Base-by-base conservation (phyloP, 1,139 yeast species). In the Scheffersomyces quercinus region DNA sequence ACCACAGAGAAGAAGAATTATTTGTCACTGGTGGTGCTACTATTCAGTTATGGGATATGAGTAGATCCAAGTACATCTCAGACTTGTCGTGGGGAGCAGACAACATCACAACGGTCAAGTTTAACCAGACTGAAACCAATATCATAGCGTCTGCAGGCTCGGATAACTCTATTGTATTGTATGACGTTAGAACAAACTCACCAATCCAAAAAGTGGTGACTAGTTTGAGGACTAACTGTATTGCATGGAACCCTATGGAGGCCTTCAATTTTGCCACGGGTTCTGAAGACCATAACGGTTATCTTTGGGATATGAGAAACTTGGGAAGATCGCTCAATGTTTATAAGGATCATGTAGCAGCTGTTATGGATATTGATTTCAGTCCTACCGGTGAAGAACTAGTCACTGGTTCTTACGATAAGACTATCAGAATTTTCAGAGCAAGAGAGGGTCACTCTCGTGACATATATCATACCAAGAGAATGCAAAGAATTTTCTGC, bases 211-310 rank as follows among this genome's bases (percentile, higher is more conserved):
- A 90, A 64, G 81, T 93, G 48, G 88, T 86, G 37, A 88, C 96
- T 28, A 73, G 82, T 28, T 74, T 93, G 77, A 78, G 95, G 57
- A 88, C 95, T 20, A 95, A 95, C 64, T 78, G 95, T 37, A 75
- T 95, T 29, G 78, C 91, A 43, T 95, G 98, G 98, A 93, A 95
- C 65, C 99, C 99, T 4, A 88, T 93, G 87, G 98, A 93, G 66
- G 96, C 99, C 1, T 93, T 82, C 68, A 83, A 86, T 59, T 91
- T 95, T 68, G 98, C 93, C 14, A 82, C 88, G 40, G 99, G 90
- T 1, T 82, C 82, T 59, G 99, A 95, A 68, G 99, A 95, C 69
- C 98, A 93, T 66, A 95, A 95, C 61, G 85, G 86, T 9, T 95
- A 95, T 63, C 78, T 87, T 45, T 95, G 96, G 82, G 99, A 95